These are phyloP conservation scores for Gossypium schwendimanii DNA, from an alignment of 441 rosid genomes.

Conservation along the genomic window DNA sequence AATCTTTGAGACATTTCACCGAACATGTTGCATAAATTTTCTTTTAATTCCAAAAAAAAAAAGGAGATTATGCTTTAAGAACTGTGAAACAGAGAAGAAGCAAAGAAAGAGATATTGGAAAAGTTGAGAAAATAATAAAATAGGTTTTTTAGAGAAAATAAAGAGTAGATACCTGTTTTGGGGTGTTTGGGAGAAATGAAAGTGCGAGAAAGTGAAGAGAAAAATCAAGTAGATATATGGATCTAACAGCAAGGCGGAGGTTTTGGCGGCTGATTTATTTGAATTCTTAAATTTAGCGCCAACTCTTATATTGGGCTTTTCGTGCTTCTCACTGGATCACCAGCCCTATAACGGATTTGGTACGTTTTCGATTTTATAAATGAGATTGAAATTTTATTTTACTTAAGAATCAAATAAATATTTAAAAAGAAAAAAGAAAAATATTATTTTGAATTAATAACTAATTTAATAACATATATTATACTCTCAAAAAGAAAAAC, in stretches of 20 bases:
- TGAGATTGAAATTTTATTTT: too few species aligned
- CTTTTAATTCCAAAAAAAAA: neutral
- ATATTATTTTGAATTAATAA: too few species aligned
- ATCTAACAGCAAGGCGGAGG: neutral
- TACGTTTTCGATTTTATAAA: too few species aligned
- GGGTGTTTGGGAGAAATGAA: neutral
- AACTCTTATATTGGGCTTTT: neutral
- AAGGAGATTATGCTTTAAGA: neutral
- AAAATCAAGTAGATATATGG: neutral
- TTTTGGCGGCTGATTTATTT: neutral
- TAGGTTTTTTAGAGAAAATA: neutral
- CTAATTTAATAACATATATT: too few species aligned
- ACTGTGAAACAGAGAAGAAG: neutral
- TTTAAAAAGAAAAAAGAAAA: too few species aligned
- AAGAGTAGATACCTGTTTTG: neutral
- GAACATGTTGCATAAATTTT: conserved; percentile 8
- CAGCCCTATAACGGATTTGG: too few species aligned
- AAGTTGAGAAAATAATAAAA: neutral
- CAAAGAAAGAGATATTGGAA: neutral
- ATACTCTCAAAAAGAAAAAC: too few species aligned
- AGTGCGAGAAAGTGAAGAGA: neutral
- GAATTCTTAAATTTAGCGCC: neutral
- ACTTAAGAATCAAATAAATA: too few species aligned
- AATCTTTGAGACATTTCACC: conserved; percentile 25
- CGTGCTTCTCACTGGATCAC: neutral